Conservation (phyloP, 352 stramenopile species). For the Thraustotheca clavata region DNA sequence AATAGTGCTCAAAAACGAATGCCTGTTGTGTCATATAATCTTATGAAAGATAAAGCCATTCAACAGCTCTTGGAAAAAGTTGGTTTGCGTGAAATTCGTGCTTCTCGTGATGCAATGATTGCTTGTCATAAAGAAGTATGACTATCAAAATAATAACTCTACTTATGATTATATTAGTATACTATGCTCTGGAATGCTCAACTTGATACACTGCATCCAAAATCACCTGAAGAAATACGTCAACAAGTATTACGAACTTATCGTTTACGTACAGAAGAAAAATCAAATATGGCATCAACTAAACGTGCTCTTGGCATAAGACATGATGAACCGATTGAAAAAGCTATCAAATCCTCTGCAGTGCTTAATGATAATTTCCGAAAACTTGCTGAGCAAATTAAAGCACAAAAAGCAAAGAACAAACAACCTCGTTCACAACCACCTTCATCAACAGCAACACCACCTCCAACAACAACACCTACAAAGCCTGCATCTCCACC, state of each 20-base stretch:
- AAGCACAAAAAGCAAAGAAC: slow-evolving; percentile 36
- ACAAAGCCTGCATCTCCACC: background rate
- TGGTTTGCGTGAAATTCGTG: slow-evolving; percentile 44
- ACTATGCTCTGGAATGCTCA: slow-evolving; percentile 72
- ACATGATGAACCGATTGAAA: slow-evolving; percentile 24
- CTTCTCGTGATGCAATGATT: slow-evolving; percentile 78
- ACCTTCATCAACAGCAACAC: slow-evolving; percentile 7
- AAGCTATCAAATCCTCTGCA: slow-evolving; percentile 26
- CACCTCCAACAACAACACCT: slow-evolving; percentile 11
- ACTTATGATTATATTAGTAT: slow-evolving; percentile 34
- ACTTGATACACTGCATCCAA: slow-evolving; percentile 68
- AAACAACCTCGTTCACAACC: slow-evolving; percentile 26
- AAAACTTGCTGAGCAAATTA: slow-evolving; percentile 59
- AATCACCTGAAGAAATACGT: slow-evolving; percentile 45
- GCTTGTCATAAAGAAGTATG: slow-evolving; percentile 82
- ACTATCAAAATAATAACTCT: background rate
- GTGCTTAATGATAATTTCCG: slow-evolving; percentile 73
- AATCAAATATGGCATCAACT: slow-evolving; percentile 28
- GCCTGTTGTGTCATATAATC: slow-evolving; percentile 71
- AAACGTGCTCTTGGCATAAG: slow-evolving; percentile 26
- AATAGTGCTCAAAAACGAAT: slow-evolving; percentile 42
- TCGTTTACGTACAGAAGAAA: slow-evolving; percentile 52
- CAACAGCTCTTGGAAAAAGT: slow-evolving; percentile 65
- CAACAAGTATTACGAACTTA: slow-evolving; percentile 67
- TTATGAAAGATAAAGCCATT: slow-evolving; percentile 79